These are phyloP conservation scores for Linum usitatissimum DNA, from an alignment of 345 rosid species.

Conservation along the genomic window DNA sequence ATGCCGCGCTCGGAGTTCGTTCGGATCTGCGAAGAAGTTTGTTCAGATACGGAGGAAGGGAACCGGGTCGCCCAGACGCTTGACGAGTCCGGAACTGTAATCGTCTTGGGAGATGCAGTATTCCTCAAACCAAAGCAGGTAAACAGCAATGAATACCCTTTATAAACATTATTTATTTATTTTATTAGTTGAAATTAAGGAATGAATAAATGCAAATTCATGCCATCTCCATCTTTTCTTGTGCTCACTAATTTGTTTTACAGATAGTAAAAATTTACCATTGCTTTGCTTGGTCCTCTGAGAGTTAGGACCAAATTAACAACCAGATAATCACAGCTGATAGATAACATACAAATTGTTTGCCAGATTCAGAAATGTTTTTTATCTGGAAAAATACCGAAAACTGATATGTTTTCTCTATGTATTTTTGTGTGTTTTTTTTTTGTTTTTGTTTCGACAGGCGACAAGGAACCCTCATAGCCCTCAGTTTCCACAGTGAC, in stretches of 20 bases:
- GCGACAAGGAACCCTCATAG: constrained; percentile 19
- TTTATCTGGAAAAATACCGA: constrained; percentile 18
- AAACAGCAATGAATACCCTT: constrained; percentile 5
- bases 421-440: constrained; percentile 28
- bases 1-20: constrained; percentile 48
- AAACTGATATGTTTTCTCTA: constrained; percentile 44
- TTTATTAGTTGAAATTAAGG: background rate
- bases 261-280: background rate
- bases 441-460: constrained; percentile 27
- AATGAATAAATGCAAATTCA: background rate
- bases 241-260: background rate
- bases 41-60: constrained; percentile 47
- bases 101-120: constrained; percentile 58
- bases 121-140: constrained; percentile 78
- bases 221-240: background rate
- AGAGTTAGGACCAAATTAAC: constrained; percentile 13
- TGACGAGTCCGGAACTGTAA: constrained; percentile 70
- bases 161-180: background rate
- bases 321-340: constrained; percentile 17
- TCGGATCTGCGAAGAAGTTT: constrained; percentile 41
- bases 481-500: constrained; percentile 24
- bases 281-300: constrained; percentile 17
- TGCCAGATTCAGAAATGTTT: no score
- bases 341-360: no score
- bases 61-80: constrained; percentile 43